Conservation (phyloP, 768 basidiomycete genomes). For the Holtermannia corniformis region DNA sequence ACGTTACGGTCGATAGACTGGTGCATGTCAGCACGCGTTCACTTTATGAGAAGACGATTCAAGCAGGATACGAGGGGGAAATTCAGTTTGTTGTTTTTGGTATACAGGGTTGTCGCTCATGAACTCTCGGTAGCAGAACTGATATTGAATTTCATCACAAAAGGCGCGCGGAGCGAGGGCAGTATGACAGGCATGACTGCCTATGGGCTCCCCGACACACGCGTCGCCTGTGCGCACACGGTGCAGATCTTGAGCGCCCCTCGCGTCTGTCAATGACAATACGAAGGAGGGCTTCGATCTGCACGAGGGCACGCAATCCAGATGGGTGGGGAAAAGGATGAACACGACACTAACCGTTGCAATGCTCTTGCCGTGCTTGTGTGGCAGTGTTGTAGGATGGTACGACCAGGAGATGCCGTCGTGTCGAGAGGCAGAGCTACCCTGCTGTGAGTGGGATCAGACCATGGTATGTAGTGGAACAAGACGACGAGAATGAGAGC, state of each 20-base stretch:
- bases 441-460: not conserved
- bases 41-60: not conserved
- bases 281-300: no score
- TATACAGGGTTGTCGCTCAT: slow-evolving; percentile 34
- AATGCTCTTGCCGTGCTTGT: no score
- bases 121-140: slow-evolving; percentile 40
- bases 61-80: not conserved
- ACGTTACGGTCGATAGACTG: not conserved
- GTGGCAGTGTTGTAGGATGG: no score
- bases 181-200: no score
- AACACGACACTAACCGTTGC: no score
- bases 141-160: slow-evolving; percentile 32
- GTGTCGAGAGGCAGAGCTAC: not conserved
- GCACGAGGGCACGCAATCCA: no score
- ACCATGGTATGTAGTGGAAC: not conserved
- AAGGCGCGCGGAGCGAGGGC: slow-evolving; percentile 3
- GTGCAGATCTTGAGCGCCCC: no score
- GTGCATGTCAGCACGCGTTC: not conserved
- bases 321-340: no score
- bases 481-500: not conserved
- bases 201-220: no score
- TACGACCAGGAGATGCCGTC: not conserved
- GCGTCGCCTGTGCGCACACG: no score
- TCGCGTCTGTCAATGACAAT: no score
- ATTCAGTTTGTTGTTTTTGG: slow-evolving; percentile 36